A percentile compares a stretch with the other conserved stretches of the same genome.
Evolutionary conservation across 202 grass and related monocot genomes (phyloP).

Genomic region (Brachypodium distachyon): DNA sequence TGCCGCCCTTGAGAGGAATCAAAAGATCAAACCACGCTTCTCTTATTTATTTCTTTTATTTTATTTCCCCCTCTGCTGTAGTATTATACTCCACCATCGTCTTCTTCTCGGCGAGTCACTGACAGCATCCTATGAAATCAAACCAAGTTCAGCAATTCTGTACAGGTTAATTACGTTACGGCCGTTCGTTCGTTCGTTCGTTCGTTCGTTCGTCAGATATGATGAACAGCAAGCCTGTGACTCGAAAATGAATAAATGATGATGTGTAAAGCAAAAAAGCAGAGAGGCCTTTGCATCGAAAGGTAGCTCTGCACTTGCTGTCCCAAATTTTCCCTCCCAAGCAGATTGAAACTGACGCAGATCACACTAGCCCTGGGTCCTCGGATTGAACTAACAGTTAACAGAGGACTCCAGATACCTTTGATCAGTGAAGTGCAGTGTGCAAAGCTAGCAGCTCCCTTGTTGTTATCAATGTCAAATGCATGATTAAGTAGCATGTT

Average conservation of each 20-base stretch:
- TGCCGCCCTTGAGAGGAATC: constrained; percentile 2
- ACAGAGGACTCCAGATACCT: neutral
- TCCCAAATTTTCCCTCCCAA: neutral
- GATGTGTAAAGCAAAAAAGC: neutral
- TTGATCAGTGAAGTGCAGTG: neutral
- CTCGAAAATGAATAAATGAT: neutral
- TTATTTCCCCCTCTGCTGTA: neutral
- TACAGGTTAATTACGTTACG: no score
- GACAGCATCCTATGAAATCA: neutral
- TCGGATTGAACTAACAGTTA: neutral
- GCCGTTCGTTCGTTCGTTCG: no score
- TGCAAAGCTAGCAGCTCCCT: no score
- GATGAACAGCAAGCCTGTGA: no score
- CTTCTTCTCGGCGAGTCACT: neutral
- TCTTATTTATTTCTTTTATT: neutral
- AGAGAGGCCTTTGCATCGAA: neutral
- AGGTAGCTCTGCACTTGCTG: neutral
- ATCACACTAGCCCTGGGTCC: neutral
- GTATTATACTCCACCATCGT: no score
- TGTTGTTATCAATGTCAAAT: neutral
- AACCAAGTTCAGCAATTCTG: no score
- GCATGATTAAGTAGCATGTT: neutral
- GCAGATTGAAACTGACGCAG: neutral
- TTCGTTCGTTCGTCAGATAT: no score
- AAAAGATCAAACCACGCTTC: neutral